These are phyloP conservation scores for Penicillium sp. DNA, from an alignment of 2,329 filamentous ascomycete species.

Conservation along the genomic window DNA sequence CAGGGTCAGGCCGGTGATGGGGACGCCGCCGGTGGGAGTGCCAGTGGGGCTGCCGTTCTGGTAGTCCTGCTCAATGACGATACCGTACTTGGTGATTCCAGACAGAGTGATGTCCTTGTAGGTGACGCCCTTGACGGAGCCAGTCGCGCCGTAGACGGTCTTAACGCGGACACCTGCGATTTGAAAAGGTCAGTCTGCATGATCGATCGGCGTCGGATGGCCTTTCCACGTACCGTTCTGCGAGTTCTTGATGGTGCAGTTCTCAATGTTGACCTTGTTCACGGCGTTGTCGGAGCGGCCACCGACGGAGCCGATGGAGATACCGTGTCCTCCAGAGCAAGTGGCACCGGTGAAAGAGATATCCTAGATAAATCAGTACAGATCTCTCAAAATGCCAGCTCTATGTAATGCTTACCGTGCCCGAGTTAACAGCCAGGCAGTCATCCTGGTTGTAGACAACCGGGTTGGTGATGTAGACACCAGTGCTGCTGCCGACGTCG, in stretches of 20 bases:
- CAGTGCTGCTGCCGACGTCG: constrained; percentile 44
- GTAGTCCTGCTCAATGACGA: constrained; percentile 62
- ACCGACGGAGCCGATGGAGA: constrained; percentile 62
- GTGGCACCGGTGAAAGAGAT: constrained; percentile 34
- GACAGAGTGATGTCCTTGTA: constrained; percentile 57
- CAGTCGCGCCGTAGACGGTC: constrained; percentile 55
- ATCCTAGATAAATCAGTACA: constrained; percentile 19
- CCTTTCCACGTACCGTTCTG: constrained; percentile 5
- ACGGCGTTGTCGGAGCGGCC: constrained; percentile 60
- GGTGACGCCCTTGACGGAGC: constrained; percentile 54
- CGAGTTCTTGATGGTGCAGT: constrained; percentile 12
- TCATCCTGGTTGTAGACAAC: constrained; percentile 62
- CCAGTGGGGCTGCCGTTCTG: constrained; percentile 50
- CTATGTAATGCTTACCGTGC: constrained; percentile 37
- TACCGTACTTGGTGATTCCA: constrained; percentile 53
- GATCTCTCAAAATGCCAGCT: not conserved
- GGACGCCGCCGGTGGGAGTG: constrained; percentile 41
- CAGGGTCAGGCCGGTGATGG: constrained; percentile 42
- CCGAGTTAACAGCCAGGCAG: constrained; percentile 61
- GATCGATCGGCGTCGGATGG: not conserved
- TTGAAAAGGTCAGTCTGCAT: not conserved
- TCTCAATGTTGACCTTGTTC: constrained; percentile 45
- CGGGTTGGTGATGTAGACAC: constrained; percentile 52
- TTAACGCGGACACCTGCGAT: constrained; percentile 41
- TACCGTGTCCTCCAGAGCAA: constrained; percentile 48